Percentiles rank a stretch among this genome's conserved stretches.
These are phyloP conservation scores for Coemansia sp. DNA, from an alignment of 192 early-diverging fungal species.

Conservation along the genomic window DNA sequence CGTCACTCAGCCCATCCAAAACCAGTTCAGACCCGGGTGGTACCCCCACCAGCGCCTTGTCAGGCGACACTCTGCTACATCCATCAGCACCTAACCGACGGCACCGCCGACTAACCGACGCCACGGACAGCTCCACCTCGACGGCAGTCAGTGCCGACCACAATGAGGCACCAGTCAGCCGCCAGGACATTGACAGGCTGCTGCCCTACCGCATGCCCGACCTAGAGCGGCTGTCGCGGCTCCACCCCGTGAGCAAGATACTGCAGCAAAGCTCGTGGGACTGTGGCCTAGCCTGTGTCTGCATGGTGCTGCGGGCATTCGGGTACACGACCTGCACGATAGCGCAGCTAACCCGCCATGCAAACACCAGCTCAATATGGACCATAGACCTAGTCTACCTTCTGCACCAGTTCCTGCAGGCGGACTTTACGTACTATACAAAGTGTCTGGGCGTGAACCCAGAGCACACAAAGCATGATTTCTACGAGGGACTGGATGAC, in stretches of 20 bases:
- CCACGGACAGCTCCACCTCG: constrained; percentile 3
- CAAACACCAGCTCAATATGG: constrained; percentile 73
- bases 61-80: constrained; percentile 14
- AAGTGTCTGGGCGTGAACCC: constrained; percentile 81
- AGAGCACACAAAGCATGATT: constrained; percentile 64
- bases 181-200: constrained; percentile 39
- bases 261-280: constrained; percentile 71
- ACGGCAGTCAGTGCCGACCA: constrained; percentile 10
- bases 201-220: constrained; percentile 34
- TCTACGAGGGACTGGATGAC: constrained; percentile 72
- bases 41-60: not conserved
- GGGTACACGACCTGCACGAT: constrained; percentile 60
- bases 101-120: constrained; percentile 8
- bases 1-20: not conserved
- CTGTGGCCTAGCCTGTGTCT: constrained; percentile 85
- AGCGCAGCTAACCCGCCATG: constrained; percentile 60
- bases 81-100: not conserved
- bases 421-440: constrained; percentile 93
- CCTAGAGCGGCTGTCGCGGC: constrained; percentile 43
- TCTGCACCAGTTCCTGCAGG: constrained; percentile 66
- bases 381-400: constrained; percentile 88
- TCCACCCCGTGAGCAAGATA: constrained; percentile 55
- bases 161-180: not conserved
- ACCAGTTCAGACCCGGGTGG: not conserved
- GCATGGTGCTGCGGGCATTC: constrained; percentile 74